Conservation (phyloP, 2,329 filamentous ascomycete genomes). For the Apiospora malaysiana region DNA sequence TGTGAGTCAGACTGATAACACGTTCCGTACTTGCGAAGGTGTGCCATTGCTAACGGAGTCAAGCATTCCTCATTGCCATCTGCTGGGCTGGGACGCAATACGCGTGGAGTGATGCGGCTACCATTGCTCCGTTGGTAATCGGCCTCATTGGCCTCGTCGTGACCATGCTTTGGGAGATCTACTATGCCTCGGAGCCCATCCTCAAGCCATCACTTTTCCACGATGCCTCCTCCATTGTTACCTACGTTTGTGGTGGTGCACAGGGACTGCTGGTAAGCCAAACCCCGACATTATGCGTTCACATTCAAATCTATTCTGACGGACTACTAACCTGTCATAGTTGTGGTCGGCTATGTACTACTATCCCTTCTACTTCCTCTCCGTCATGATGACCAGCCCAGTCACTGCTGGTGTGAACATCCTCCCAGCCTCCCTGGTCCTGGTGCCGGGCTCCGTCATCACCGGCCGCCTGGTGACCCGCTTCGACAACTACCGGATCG, state of each 20-base stretch:
- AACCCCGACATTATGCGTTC: too few species aligned
- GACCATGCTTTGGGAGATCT: slow-evolving; percentile 45
- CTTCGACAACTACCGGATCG: slow-evolving; percentile 27
- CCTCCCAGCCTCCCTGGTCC: slow-evolving; percentile 27
- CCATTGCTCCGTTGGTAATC: slow-evolving; percentile 49
- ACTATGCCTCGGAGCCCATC: slow-evolving; percentile 38
- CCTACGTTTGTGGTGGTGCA: slow-evolving; percentile 38
- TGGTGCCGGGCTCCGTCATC: slow-evolving; percentile 28
- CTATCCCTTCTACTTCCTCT: slow-evolving; percentile 30
- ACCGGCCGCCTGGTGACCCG: slow-evolving; percentile 29
- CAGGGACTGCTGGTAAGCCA: slow-evolving; percentile 41
- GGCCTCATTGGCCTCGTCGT: slow-evolving; percentile 45
- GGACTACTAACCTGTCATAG: not conserved
- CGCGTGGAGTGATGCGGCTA: slow-evolving; percentile 46
- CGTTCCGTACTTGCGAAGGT: too few species aligned
- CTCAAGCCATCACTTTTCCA: slow-evolving; percentile 38
- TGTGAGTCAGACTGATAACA: slow-evolving; percentile 3
- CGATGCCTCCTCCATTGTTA: slow-evolving; percentile 31
- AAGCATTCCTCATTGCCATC: slow-evolving; percentile 48
- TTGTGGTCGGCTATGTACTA: not conserved
- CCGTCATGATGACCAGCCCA: slow-evolving; percentile 28
- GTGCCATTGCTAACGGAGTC: too few species aligned
- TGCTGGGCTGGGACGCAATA: slow-evolving; percentile 50
- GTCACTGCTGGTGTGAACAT: slow-evolving; percentile 27
- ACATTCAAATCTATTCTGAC: too few species aligned